Base-by-base conservation (phyloP, 2,329 filamentous ascomycete species). In the Cryoendolithus antarcticus region DNA sequence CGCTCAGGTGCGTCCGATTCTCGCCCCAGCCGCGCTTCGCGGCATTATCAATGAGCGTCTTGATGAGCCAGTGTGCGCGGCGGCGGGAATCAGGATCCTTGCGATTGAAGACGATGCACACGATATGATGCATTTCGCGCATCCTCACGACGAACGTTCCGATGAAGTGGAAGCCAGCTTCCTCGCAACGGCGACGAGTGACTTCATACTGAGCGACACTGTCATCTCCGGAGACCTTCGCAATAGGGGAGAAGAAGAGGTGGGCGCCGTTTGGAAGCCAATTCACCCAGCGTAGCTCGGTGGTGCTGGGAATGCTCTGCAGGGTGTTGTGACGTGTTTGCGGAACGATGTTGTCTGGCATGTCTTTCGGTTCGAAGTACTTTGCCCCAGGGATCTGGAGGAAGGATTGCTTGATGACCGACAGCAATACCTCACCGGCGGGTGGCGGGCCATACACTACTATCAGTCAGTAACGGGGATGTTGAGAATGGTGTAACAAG, bases 91-190 rank as follows among this genome's bases (percentile, higher is more conserved):
- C 59, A 0, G 57, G 46, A 28, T 68, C 58, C 30, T 60, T 58
- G 4, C 64, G 58, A 44, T 75, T 62, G 49, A 69, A 75, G 9
- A 73, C 62, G 31, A 75, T 67, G 42, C 68, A 69, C 3, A 71
- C 64, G 41, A 74, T 73, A 48, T 72, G 66, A 50, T 74, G 70
- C 62, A 74, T 72, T 52, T 74, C 70, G 7, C 70, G 60, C 44
- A 67, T 62, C 7, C 68, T 67, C 4, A 74, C 62, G 34, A 62
- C 63, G 37, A 74, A 69, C 2, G 66, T 67, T 2, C 64, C 63
- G 40, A 74, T 66, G 36, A 71, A 64, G 47, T 74, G 69, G 37
- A 74, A 62, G 1, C 66, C 66, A 31, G 61, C 58, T 41, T 69
- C 60, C 10, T 56, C 48, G 27, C 44, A 47, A 4, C 44, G 43